Evolutionary conservation across 2,329 filamentous ascomycete species (phyloP).

Genomic region (Piedraia hortae): DNA sequence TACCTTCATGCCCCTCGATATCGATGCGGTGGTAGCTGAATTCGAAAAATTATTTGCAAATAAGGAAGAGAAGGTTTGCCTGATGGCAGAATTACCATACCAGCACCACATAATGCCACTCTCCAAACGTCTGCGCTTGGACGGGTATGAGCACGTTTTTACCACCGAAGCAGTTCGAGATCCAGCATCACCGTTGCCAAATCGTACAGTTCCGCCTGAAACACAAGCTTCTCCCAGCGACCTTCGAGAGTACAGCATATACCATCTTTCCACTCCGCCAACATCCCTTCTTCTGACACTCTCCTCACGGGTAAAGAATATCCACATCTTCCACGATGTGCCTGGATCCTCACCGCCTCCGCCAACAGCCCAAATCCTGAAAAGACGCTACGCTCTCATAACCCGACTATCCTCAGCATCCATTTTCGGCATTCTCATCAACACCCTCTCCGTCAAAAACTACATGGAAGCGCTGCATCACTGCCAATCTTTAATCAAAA

Average conservation of each 20-base stretch:
- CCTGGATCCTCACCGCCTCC: not conserved
- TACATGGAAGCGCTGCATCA: constrained; percentile 59
- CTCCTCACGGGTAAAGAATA: constrained; percentile 48
- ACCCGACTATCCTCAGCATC: constrained; percentile 54
- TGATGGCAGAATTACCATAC: constrained; percentile 81
- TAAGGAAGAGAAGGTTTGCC: constrained; percentile 33
- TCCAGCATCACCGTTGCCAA: constrained; percentile 57
- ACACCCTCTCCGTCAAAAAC: constrained; percentile 76
- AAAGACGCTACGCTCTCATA: constrained; percentile 68
- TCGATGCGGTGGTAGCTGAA: constrained; percentile 27
- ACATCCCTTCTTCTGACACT: constrained; percentile 66
- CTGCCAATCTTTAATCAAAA: constrained; percentile 43
- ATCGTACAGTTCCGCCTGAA: constrained; percentile 37
- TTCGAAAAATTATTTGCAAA: constrained; percentile 45
- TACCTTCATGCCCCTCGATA: constrained; percentile 42
- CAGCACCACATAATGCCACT: constrained; percentile 42
- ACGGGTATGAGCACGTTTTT: constrained; percentile 44
- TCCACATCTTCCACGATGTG: constrained; percentile 36
- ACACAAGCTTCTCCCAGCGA: constrained; percentile 18
- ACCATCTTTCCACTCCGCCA: constrained; percentile 62
- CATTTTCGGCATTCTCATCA: constrained; percentile 82
- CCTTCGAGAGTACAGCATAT: constrained; percentile 43
- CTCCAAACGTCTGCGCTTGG: constrained; percentile 23
- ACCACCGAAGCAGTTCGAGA: constrained; percentile 48
- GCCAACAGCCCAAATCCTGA: constrained; percentile 34